phyloP scores from a whole-genome alignment of 2,329 filamentous ascomycete species.

The Exophiala mesophila region DNA sequence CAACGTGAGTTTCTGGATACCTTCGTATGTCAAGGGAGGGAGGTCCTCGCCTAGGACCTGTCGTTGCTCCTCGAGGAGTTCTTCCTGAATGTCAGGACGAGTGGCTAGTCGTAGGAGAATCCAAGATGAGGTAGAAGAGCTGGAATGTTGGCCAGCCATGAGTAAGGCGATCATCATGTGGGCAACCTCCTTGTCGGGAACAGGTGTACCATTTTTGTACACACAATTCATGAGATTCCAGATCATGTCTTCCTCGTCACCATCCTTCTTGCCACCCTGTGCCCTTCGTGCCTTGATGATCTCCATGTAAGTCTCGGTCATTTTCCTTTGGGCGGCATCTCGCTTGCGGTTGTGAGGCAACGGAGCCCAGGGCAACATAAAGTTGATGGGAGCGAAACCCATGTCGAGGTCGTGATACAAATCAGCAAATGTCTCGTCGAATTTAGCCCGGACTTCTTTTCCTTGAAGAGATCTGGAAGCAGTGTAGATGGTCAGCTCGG shows the following conservation, averaged over 20 bases:
- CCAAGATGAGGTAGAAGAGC: constrained; percentile 72
- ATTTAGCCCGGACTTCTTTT: constrained; percentile 66
- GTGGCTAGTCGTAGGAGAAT: constrained; percentile 69
- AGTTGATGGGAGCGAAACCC: constrained; percentile 76
- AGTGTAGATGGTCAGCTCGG: constrained; percentile 77
- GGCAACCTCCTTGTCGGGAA: constrained; percentile 72
- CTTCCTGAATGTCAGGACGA: constrained; percentile 63
- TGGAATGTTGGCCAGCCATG: constrained; percentile 80
- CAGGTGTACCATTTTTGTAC: constrained; percentile 66
- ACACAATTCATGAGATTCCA: constrained; percentile 70
- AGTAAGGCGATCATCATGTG: constrained; percentile 83
- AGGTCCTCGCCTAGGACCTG: constrained; percentile 51
- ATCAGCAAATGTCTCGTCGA: constrained; percentile 66
- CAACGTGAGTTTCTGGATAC: constrained; percentile 57
- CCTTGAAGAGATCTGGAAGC: constrained; percentile 71
- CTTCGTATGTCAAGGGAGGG: constrained; percentile 54
- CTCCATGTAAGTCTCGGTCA: constrained; percentile 64
- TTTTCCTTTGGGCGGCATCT: constrained; percentile 65
- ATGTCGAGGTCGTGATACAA: constrained; percentile 76
- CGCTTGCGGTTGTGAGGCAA: constrained; percentile 70
- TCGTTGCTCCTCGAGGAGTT: constrained; percentile 64
- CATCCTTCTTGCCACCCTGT: constrained; percentile 37
- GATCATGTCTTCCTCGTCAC: constrained; percentile 64
- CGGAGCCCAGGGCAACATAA: constrained; percentile 73
- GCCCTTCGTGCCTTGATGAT: constrained; percentile 63